Evolutionary conservation across 2,329 filamentous ascomycete genomes (phyloP), one percentile per base, ranked within the genome.

Genomic region (Rhynchosporium agropyri): DNA sequence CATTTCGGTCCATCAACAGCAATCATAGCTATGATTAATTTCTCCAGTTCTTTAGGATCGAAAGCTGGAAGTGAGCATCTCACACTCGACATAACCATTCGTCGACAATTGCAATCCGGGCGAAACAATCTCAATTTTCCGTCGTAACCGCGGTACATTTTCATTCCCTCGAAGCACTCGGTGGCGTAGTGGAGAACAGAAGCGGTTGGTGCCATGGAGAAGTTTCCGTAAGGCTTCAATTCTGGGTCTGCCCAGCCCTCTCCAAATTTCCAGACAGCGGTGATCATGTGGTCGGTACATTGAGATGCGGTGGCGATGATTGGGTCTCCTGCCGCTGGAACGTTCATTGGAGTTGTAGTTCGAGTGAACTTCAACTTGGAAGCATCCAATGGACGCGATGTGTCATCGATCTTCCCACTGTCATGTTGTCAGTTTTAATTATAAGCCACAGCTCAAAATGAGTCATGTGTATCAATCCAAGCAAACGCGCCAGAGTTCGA

Each of bases 131-230:
- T 83, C 55, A 89, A 77, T 64, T 83, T 82, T 58, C 84, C 84
- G 72, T 89, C 86, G 63, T 80, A 83, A 61, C 92, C 92, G 57
- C 92, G 87, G 81, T 92, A 96, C 58, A 86, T 85, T 78, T 96
- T 96, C 79, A 88, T 82, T 12, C 92, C 92, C 78, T 96, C 92
- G 78, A 96, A 96, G 77, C 92, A 96, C 77, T 94, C 89, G 54
- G 91, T 96, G 10, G 91, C 92, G 77, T 96, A 96, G 81, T 96
- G 92, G 64, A 96, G 83, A 65, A 88, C 87, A 3, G 87, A 90
- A 13, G 91, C 90, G 4, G 89, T 93, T 42, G 92, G 92, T 79
- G 91, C 89, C 72, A 96, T 84, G 68, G 83, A 83, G 57, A 96
- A 79, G 10, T 91, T 89, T 0, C 90, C 89, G 76, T 92, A 95